Percentiles rank a stretch among this genome's conserved stretches.
Evolutionary conservation across 352 stramenopile species (phyloP).

Genomic region (Elongisporangium prolatum): DNA sequence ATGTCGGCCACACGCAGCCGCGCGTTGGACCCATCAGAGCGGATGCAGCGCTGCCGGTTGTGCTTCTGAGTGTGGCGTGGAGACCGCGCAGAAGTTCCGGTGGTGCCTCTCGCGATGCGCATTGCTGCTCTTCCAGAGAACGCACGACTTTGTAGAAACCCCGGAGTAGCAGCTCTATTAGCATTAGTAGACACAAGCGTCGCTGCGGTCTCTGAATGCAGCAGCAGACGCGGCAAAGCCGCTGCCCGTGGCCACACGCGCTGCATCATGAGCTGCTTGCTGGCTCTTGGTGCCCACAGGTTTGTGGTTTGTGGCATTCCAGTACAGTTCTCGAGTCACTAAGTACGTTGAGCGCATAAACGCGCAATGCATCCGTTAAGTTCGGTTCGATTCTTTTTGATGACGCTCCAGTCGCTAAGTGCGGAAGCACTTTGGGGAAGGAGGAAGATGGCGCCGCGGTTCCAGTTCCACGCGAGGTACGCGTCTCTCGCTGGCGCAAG

Average conservation of each 20-base stretch:
- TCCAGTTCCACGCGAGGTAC: conserved; percentile 45
- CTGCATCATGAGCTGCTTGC: conserved; percentile 18
- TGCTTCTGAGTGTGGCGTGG: background rate
- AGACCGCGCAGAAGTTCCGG: background rate
- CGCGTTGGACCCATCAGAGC: background rate
- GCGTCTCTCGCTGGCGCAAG: background rate
- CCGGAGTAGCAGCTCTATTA: background rate
- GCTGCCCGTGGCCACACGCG: conserved; percentile 8
- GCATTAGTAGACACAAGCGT: background rate
- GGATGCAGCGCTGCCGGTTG: background rate
- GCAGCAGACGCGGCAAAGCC: conserved; percentile 1
- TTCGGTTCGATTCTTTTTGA: background rate
- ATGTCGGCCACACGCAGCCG: conserved; percentile 22
- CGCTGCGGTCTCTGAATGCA: conserved; percentile 3
- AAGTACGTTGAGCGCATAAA: background rate
- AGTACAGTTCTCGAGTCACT: background rate
- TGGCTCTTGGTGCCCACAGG: background rate
- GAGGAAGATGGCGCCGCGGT: conserved; percentile 29
- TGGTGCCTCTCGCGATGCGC: background rate
- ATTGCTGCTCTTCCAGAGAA: background rate
- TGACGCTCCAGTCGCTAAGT: background rate
- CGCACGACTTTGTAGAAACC: background rate
- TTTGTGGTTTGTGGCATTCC: background rate
- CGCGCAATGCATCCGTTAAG: background rate
- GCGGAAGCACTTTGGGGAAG: background rate